Evolutionary conservation across 116 monocot genomes (phyloP), one percentile per base, ranked within the genome.

Genomic region (Papilionanthe hybrid): DNA sequence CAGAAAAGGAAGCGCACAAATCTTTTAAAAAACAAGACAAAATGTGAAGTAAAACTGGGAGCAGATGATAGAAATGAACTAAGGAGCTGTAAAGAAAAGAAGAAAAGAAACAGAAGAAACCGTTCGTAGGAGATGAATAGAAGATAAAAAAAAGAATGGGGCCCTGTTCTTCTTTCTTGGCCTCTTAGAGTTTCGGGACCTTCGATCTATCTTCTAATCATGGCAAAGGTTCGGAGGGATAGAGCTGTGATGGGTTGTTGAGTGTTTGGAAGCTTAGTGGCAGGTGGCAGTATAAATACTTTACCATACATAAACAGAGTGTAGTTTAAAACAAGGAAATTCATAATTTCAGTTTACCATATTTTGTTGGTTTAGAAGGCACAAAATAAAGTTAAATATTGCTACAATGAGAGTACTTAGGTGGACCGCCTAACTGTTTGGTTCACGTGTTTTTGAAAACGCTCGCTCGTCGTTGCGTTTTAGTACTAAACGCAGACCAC

Each of bases 201-300:
- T 69, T 69, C 17, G 28, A 30, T 32, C 32, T 69, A 7, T 32
- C 32, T 28, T 32, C 69, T 13, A 32, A 69, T 22, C 69, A 69
- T 30, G 69, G 69, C 13, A 69, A 68, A 69, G 69, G 69, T 69
- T 65, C 37, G 69, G 69, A 69, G 32, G 30, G 0, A 30, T 69
- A 32, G 32, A 69, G 69, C 69, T 69, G 69, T 69, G 69, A 32
- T 12, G 32, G 69, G 69, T 69, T 22, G n/a, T 66, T 69, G 69
- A 22, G 29, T 10, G 32, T 11, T 60, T 68, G 69, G 32, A 69
- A 69, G 69, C 65, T 60, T 60, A 22, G 60, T 6, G 20, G 60
- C 25, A 25, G 60, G 23, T 60, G 25, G 60, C 12, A 22, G 7
- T 60, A 15, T 53, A 53, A 53, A 53, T 15, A 18, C 17, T 53